Base-by-base conservation (phyloP, 495 filamentous ascomycete species). In the Rhizodiscina lignyota region DNA sequence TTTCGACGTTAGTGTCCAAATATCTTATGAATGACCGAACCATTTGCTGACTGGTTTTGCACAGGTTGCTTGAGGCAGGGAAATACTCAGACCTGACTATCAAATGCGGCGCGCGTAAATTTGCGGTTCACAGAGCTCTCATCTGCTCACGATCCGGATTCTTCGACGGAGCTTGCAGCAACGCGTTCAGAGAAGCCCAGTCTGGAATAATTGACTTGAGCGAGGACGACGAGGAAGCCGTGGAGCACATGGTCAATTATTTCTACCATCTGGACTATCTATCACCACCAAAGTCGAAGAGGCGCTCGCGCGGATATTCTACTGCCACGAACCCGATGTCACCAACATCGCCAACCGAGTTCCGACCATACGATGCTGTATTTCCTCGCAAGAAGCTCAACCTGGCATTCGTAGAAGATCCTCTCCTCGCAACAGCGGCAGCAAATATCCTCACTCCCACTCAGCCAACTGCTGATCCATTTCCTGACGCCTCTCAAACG, bases 231-330 rank as follows among this genome's bases (percentile, higher is more conserved):
- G 41, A 54, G 30, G 56, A 59, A 22, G 54, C 54, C 5, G 56
- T 61, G 21, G 49, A 58, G 21, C 52, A 58, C 24, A 59, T 59
- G 56, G 51, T 59, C n/a, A 26, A 58, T 39, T 59, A 51, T 47
- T 56, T 61, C 42, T 61, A 61, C 45, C 52, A 61, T 38, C 51
- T 58, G n/a, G 54, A 61, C 37, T 61, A 61, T 39, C 37, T 56
- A 5, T 42, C 19, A 33, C 40, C 45, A 19, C 35, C 42, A 8
- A 35, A 45, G 20, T 39, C 45, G 15, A 40, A 42, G 34, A 36
- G 35, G n/a, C 8, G 10, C 10, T 32, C 30, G 10, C 30, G 6
- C 30, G 30, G 6, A 32, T 18, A 32, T 6, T 27, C 24, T 13
- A 6, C 13, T 27, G 8, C 24, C 6, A 27, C 24, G 24, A 8